Base-by-base conservation (phyloP, 495 filamentous ascomycete genomes). In the Trichoderma reesei region DNA sequence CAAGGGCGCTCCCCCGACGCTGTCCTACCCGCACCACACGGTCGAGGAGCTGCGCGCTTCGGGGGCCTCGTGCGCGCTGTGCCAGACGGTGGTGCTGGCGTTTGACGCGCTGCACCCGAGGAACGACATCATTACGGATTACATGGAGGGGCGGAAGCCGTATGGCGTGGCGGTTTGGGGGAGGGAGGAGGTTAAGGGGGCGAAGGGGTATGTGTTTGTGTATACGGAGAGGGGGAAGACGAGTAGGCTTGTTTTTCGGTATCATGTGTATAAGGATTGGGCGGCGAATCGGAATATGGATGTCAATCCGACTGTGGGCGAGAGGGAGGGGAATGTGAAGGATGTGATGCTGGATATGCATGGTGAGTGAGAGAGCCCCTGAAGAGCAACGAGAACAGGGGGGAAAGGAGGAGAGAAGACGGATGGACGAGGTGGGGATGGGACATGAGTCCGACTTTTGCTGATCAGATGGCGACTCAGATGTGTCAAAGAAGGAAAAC, bases 101-200 rank as follows among this genome's bases (percentile, higher is more conserved):
- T 56, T 56, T 56, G 51, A 56, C 18, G 51, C 51, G 51, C 51
- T 56, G 2, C 51, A 56, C 14, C 51, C 51, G 51, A 20, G 51
- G 51, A 33, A 56, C 51, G 18, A 56, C 5, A 36, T 13, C 26
- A 8, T 3, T 2, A 31, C 16, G 9, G 51, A 56, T 34, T 56
- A 56, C 14, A 56, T 56, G 51, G 51, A 56, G 18, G 51, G 51
- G 51, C 51, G 51, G 51, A 56, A 56, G 51, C 51, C 51, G 26
- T 56, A 56, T 56, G 51, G 51, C 26, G 31, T 56, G 11, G 20
- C 51, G 20, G 51, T 26, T 9, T 56, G 51, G 51, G 18, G 51
- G 11, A 9, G 4, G 11, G 51, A 56, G 26, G 51, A 56, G 51
- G 34, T 56, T 56, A 26, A 20, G 16, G 34, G 11, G 51, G 51